phyloP scores from a whole-genome alignment of 169 alveolate genomes.

The Plasmodium blacklocki region DNA sequence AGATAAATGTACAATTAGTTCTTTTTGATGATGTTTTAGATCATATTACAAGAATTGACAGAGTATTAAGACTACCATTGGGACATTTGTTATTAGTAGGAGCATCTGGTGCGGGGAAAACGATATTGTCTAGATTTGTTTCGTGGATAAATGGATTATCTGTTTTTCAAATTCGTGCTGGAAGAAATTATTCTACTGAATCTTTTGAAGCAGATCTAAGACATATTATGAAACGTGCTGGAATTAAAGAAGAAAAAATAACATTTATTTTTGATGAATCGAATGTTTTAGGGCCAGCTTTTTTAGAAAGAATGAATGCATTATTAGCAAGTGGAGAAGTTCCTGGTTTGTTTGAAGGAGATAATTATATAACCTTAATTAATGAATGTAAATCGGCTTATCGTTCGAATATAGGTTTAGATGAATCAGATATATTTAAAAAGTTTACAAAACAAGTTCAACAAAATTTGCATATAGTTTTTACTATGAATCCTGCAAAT shows the following conservation, averaged over 20 bases:
- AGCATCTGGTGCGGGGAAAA: conserved; percentile 98
- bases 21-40: conserved; percentile 96
- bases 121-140: conserved; percentile 96
- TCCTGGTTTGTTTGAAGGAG: conserved; percentile 99
- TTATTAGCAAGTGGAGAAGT: conserved; percentile 99
- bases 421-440: conserved; percentile 96
- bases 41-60: conserved; percentile 96
- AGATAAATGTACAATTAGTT: conserved; percentile 94
- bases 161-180: conserved; percentile 97
- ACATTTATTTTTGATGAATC: conserved; percentile 98
- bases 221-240: conserved; percentile 97
- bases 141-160: conserved; percentile 97
- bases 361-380: conserved; percentile 95
- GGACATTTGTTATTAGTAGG: conserved; percentile 97
- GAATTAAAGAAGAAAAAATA: conserved; percentile 96
- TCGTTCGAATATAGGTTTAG: conserved; percentile 89
- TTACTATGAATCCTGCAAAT: conserved; percentile 99
- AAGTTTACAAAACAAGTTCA: conserved; percentile 96
- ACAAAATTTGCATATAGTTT: conserved; percentile 97
- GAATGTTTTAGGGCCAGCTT: conserved; percentile 97
- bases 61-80: conserved; percentile 97
- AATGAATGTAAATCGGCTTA: conserved; percentile 93
- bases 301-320: conserved; percentile 99
- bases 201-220: conserved; percentile 98
- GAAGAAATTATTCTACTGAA: conserved; percentile 94